Evolutionary conservation across 2,329 filamentous ascomycete genomes (phyloP), one percentile per base, ranked within the genome.

Genomic region (Diplocarpon rosae): DNA sequence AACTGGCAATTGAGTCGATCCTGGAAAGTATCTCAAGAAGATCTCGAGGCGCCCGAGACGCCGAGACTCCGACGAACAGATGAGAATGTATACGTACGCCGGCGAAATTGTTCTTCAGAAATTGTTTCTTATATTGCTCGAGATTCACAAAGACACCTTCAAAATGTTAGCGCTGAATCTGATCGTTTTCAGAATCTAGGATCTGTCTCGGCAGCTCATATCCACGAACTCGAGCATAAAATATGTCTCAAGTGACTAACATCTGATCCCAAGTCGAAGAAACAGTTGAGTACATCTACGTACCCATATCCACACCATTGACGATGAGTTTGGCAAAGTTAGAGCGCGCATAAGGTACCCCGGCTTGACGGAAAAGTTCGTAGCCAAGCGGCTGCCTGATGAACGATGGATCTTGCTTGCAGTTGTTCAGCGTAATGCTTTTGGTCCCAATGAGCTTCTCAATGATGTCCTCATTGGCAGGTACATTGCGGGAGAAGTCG

Each of bases 101-200:
- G 5, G 16, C 32, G 14, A 42, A 42, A 3, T 28, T n/a, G 11
- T 42, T 42, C 32, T 37, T 42, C 24, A 42, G 6, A 20, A 42
- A 42, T 13, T 42, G 39, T 16, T 42, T 42, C 39, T 42, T 42
- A n/a, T 42, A 42, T 13, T 20, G 39, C 20, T 42, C 39, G 3
- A 42, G 39, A n/a, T 42, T 42, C 17, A 42, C 32, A 16, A 32
- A 32, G 30, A 32, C 30, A 14, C 20, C 20, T 24, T 24, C 4
- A 24, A 4, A 3, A 24, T 4, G 7, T 24, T 7, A 24, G 20
- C 20, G 20, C 20, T 7, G 20, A 7, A 24, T 24, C 20, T 24
- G 20, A 24, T 24, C 7, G 7, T 24, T 24, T 7, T 24, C 20
- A 7, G 20, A 7, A 24, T 24, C 20, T n/a, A n/a, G n/a, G n/a